Evolutionary conservation across 2,329 filamentous ascomycete genomes (phyloP).

Genomic region (Alternaria triticimaculans): DNA sequence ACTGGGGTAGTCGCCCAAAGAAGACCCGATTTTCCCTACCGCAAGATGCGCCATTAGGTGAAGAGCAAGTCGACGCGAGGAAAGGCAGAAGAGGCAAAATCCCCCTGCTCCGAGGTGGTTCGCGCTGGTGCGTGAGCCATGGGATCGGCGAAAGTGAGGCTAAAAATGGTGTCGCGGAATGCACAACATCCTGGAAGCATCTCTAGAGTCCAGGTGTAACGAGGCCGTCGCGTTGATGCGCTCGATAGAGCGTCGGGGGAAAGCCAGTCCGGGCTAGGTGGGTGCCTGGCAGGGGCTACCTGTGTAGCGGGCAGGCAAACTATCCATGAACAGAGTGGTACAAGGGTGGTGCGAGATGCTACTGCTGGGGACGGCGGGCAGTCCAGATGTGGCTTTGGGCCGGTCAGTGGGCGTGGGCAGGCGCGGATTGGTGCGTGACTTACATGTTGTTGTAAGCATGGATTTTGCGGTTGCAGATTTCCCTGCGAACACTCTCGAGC

Average conservation of each 20-base stretch:
- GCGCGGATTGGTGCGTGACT: slow-evolving; percentile 50
- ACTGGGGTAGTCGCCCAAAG: slow-evolving; percentile 11
- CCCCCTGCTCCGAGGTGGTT: not conserved
- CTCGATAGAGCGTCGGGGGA: slow-evolving; percentile 2
- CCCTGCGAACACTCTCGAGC: slow-evolving; percentile 67
- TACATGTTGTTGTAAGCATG: slow-evolving; percentile 80
- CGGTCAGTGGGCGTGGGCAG: slow-evolving; percentile 28
- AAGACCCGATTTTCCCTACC: slow-evolving; percentile 15
- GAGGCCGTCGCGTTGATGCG: slow-evolving; percentile 4
- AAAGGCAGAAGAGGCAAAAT: not conserved
- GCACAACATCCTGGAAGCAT: slow-evolving; percentile 5
- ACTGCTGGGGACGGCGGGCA: slow-evolving; percentile 53
- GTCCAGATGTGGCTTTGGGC: slow-evolving; percentile 56
- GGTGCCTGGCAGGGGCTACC: slow-evolving; percentile 7
- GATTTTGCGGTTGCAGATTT: slow-evolving; percentile 72
- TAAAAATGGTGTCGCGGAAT: slow-evolving; percentile 7
- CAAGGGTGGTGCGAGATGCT: slow-evolving; percentile 23
- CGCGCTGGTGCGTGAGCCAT: not conserved
- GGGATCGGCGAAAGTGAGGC: not conserved
- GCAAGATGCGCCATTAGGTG: slow-evolving; percentile 13
- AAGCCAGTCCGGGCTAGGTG: slow-evolving; percentile 4
- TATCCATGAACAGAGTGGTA: slow-evolving; percentile 20
- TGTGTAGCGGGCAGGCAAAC: slow-evolving; percentile 18
- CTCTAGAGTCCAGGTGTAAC: slow-evolving; percentile 7
- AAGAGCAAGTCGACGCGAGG: slow-evolving; percentile 1